Conservation (phyloP, 257 asterid species). For the Solanum tacnaense region DNA sequence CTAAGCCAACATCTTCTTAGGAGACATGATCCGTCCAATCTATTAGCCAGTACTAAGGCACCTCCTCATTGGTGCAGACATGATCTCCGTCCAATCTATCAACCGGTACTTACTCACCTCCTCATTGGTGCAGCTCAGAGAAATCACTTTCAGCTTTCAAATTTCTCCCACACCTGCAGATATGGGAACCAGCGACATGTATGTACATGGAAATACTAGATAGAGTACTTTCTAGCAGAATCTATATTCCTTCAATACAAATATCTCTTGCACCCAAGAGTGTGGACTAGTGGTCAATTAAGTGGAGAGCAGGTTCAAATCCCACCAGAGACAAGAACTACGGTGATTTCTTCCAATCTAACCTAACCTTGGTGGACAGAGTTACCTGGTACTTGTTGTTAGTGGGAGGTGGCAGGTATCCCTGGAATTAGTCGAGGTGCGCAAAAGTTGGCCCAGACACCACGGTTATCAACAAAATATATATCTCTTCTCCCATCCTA, state of each 20-base stretch:
- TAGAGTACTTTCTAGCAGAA: background rate
- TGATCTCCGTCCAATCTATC: background rate
- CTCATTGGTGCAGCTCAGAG: background rate
- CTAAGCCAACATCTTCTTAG: background rate
- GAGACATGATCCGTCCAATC: background rate
- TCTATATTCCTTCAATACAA: background rate
- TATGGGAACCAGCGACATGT: background rate
- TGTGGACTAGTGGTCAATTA: background rate
- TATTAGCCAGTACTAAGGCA: background rate
- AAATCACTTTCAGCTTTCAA: background rate
- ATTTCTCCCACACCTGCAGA: background rate
- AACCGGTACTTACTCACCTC: background rate
- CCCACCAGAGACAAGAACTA: background rate
- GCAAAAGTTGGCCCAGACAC: background rate
- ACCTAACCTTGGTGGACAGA: background rate
- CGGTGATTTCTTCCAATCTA: background rate
- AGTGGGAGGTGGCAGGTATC: background rate
- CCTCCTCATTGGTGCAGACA: background rate
- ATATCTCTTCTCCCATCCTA: background rate
- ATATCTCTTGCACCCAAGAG: background rate
- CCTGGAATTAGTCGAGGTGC: background rate
- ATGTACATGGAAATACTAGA: background rate
- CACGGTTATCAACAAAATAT: background rate
- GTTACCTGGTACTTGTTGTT: background rate
- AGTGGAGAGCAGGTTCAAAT: background rate